Base-by-base conservation (phyloP, 2,329 filamentous ascomycete species). In the Beauveria sp. region DNA sequence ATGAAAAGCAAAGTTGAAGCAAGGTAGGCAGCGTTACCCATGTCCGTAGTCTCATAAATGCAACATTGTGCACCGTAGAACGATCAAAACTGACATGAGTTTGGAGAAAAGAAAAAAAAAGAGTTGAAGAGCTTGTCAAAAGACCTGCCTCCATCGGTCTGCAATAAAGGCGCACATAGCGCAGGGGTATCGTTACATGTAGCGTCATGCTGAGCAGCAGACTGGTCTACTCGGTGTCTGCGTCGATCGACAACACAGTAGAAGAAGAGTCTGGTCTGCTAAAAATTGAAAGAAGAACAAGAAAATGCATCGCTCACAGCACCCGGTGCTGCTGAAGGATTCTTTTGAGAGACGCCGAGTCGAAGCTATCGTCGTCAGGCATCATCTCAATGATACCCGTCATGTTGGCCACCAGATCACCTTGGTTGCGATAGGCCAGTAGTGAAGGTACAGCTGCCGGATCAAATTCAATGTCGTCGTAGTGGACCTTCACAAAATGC, bases 381-480 rank as follows among this genome's bases (percentile, higher is more conserved):
- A 97, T 89, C 81, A 95, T 89, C 70, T 92, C 86, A 65, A 96
- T 85, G 57, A 98, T 82, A 60, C 93, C 93, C 0, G 95, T 90
- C 58, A 98, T 79, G 69, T 93, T 96, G 65, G 91, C 90, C 68
- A 98, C 92, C 66, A 97, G 86, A 66, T 98, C 93, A 58, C 92
- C 93, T 70, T 88, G 85, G 69, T 88, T 90, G 62, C 87, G 87
- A 78, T 99, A 99, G 12, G 90, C 93, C 54, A 98, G 80, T 43
- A 98, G 80, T 4, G 95, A 91, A 0, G 95, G 95, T 2, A 96
- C 89, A 51, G 88, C 88, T 38, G 92, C 89, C 62, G 89, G 86
- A 72, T 97, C 91, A 80, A 98, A 96, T 73, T 98, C 93, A 43
- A 96, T 96, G 62, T 96, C 93, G 64, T 90, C 87, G 72, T 91